Evolutionary conservation across 2,329 filamentous ascomycete genomes (phyloP).

Genomic region (Clarireedia homoeocarpa): DNA sequence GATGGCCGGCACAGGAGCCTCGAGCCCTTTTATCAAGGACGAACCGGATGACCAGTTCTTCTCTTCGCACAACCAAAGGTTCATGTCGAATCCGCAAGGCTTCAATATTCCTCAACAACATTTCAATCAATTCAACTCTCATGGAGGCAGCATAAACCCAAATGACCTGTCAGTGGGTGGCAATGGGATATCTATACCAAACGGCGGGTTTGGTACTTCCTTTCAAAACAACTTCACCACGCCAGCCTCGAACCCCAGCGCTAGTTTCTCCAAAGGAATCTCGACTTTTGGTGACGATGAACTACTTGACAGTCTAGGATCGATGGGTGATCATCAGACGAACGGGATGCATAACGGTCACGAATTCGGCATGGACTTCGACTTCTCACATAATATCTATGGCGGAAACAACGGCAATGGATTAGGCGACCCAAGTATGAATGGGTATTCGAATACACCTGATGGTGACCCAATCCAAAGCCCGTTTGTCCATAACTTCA

Average conservation of each 20-base stretch:
- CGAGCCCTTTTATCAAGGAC: conserved; percentile 58
- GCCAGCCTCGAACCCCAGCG: conserved; percentile 46
- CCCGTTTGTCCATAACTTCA: conserved; percentile 74
- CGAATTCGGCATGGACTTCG: conserved; percentile 51
- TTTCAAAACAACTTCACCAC: conserved; percentile 55
- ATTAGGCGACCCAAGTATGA: conserved; percentile 57
- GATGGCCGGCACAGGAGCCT: conserved; percentile 31
- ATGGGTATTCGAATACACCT: conserved; percentile 83
- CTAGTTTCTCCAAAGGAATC: conserved; percentile 69
- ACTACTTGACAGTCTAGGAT: conserved; percentile 64
- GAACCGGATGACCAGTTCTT: conserved; percentile 57
- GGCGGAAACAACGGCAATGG: conserved; percentile 45
- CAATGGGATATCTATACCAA: conserved; percentile 41
- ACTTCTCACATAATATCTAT: conserved; percentile 47
- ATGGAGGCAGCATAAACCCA: conserved; percentile 64
- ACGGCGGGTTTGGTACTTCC: conserved; percentile 43
- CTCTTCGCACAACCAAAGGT: conserved; percentile 27
- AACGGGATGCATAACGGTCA: conserved; percentile 45
- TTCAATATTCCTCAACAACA: conserved; percentile 40
- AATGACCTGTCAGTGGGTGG: conserved; percentile 71
- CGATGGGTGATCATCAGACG: conserved; percentile 29
- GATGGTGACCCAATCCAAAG: conserved; percentile 90
- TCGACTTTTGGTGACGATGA: conserved; percentile 84
- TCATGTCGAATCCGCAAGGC: conserved; percentile 26
- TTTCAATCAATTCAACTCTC: conserved; percentile 30